Evolutionary conservation across 1,284 basidiomycete species (phyloP).

Genomic region (Rhodotorula sp.): DNA sequence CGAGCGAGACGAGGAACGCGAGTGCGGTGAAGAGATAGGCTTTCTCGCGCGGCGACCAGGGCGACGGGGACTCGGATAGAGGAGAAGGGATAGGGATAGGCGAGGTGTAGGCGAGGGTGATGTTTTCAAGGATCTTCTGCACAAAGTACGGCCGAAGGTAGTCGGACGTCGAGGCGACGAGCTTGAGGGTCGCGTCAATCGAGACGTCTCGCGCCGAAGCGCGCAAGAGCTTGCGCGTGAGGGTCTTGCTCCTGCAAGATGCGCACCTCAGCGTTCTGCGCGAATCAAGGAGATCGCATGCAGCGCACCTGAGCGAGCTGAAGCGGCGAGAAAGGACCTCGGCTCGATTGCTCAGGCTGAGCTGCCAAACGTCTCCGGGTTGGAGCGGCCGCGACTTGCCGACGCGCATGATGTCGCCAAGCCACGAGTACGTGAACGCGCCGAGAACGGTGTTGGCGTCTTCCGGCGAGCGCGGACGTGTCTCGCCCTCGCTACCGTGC

Average conservation of each 20-base stretch:
- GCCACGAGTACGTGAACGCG: slow-evolving; percentile 76
- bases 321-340: slow-evolving; percentile 34
- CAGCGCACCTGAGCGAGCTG: slow-evolving; percentile 35
- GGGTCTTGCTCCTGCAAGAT: slow-evolving; percentile 51
- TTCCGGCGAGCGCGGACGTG: slow-evolving; percentile 61
- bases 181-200: slow-evolving; percentile 72
- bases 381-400: slow-evolving; percentile 14
- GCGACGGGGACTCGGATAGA: no score
- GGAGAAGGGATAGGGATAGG: background rate
- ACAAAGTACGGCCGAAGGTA: slow-evolving; percentile 37
- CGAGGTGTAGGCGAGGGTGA: slow-evolving; percentile 16
- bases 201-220: slow-evolving; percentile 73
- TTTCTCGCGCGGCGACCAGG: slow-evolving; percentile 52
- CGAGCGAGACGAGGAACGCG: slow-evolving; percentile 25
- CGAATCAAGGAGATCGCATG: slow-evolving; percentile 56
- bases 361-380: slow-evolving; percentile 63
- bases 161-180: slow-evolving; percentile 38
- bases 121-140: slow-evolving; percentile 36
- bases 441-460: slow-evolving; percentile 71
- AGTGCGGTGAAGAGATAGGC: slow-evolving; percentile 73
- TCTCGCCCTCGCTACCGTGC: slow-evolving; percentile 55
- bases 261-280: slow-evolving; percentile 31
- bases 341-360: slow-evolving; percentile 65
- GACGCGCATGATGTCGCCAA: slow-evolving; percentile 63
- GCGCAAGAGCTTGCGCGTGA: slow-evolving; percentile 64